Conservation (phyloP, 2,329 filamentous ascomycete species). For the Dactylellina drechsleri region DNA sequence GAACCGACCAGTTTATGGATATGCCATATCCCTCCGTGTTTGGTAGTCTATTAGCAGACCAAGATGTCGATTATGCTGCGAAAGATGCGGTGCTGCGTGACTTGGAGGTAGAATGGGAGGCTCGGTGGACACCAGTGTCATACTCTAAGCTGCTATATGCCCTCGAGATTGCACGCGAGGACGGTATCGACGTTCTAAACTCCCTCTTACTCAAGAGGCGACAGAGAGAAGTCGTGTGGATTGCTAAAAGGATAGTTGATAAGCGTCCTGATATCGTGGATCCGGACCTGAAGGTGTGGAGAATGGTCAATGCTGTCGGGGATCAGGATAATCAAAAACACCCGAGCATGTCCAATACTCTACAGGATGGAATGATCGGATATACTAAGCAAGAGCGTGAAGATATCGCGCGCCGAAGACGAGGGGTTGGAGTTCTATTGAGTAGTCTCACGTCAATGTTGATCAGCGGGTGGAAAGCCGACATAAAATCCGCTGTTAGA, state of each 20-base stretch:
- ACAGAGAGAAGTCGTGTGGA: conserved; percentile 45
- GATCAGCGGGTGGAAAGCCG: conserved; percentile 44
- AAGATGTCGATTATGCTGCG: neutral
- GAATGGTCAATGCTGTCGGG: conserved; percentile 32
- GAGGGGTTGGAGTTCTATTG: conserved; percentile 41
- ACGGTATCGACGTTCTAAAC: conserved; percentile 43
- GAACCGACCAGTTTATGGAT: conserved; percentile 24
- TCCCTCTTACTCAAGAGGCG: conserved; percentile 40
- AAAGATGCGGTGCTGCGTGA: conserved; percentile 28
- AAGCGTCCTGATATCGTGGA: conserved; percentile 16
- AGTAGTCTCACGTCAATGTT: conserved; percentile 53
- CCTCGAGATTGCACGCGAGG: conserved; percentile 52
- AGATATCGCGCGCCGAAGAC: conserved; percentile 37
- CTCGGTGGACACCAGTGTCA: conserved; percentile 30
- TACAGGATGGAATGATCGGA: conserved; percentile 35
- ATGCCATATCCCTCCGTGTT: conserved; percentile 41
- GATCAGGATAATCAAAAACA: conserved; percentile 37
- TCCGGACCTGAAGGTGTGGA: conserved; percentile 40
- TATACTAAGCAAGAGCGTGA: conserved; percentile 23
- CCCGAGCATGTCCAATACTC: conserved; percentile 32
- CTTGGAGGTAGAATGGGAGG: conserved; percentile 42
- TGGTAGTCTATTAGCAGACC: conserved; percentile 13
- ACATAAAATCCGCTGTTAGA: conserved; percentile 14
- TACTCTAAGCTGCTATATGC: conserved; percentile 44
- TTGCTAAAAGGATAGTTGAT: conserved; percentile 41